Evolutionary conservation across 345 rosid genomes (phyloP), one percentile per base, ranked within the genome.

Genomic region (Syzygium aromaticum): DNA sequence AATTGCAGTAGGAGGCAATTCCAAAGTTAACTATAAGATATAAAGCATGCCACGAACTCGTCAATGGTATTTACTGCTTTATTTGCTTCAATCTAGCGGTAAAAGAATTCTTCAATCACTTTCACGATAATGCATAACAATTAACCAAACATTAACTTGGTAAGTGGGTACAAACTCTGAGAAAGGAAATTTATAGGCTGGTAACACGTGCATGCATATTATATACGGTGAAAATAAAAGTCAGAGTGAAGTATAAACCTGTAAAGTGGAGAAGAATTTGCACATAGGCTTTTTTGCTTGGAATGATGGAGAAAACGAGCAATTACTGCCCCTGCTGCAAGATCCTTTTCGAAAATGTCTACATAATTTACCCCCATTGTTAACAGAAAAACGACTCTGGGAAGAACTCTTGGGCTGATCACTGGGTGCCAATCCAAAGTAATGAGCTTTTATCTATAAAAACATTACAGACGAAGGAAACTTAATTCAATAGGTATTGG

Each of bases 251-350:
- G 30, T 28, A 89, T 11, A 85, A 89, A 97, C 98, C 97, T 97
- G 91, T 90, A 92, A 89, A 88, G 98, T 89, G 87, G 90, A 87
- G 89, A 95, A 92, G 89, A 90, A 97, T 86, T 86, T 94, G 96
- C 99, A 96, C 15, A 92, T 61, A 73, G 96, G 94, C 87, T 90
- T 89, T 90, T 90, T 91, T 73, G 95, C 96, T 90, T 91, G 90
- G 88, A 91, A 88, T 63, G 94, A 91, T 91, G 95, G 99, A 86
- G 96, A 92, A 91, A 93, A 97, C 28, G 86, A 52, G 90, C 99
- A 97, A 21, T 86, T 88, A 88, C 88, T 90, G 88, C 99, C 98
- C 86, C 90, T 92, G 88, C 86, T 96, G 94, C 98, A 97, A 88
- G 63, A 82, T 88, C 98, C 98, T 30, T 90, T 93, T 54, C 86